Evolutionary conservation across 2,329 filamentous ascomycete species (phyloP).

Genomic region (Didymella pomorum): DNA sequence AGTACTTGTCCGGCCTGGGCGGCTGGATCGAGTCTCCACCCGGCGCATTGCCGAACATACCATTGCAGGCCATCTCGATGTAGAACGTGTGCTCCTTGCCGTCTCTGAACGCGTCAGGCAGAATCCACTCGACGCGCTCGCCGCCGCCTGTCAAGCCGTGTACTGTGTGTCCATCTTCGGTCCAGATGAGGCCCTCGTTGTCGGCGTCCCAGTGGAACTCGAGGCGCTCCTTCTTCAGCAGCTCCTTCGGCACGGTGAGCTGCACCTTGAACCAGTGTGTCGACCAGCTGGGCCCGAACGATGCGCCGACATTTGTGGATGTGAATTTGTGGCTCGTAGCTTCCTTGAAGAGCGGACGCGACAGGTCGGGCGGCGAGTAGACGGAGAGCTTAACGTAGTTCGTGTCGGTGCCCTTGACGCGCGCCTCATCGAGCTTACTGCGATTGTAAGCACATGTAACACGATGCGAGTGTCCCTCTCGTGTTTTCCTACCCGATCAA

Average conservation of each 20-base stretch:
- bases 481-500: conserved; percentile 68
- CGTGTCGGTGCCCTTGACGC: conserved; percentile 68
- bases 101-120: conserved; percentile 82
- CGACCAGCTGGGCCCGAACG: conserved; percentile 93
- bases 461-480: too few species aligned
- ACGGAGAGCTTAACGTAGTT: conserved; percentile 80
- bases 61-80: conserved; percentile 98
- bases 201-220: conserved; percentile 96
- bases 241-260: conserved; percentile 76
- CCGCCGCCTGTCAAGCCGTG: conserved; percentile 91
- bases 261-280: conserved; percentile 96
- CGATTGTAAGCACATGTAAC: not conserved
- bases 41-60: conserved; percentile 94
- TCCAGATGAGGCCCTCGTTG: conserved; percentile 95
- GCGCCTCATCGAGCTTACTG: conserved; percentile 76
- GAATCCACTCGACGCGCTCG: conserved; percentile 89
- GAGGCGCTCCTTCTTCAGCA: conserved; percentile 79
- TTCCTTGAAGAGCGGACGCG: conserved; percentile 85
- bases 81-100: conserved; percentile 90
- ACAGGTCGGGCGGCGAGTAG: conserved; percentile 81
- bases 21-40: conserved; percentile 88
- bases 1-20: conserved; percentile 84
- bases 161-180: conserved; percentile 83
- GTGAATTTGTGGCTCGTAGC: conserved; percentile 79
- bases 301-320: conserved; percentile 75